Evolutionary conservation across 306 rosid species (phyloP), one percentile per base, ranked within the genome.

Genomic region (Luffa aegyptiaca): DNA sequence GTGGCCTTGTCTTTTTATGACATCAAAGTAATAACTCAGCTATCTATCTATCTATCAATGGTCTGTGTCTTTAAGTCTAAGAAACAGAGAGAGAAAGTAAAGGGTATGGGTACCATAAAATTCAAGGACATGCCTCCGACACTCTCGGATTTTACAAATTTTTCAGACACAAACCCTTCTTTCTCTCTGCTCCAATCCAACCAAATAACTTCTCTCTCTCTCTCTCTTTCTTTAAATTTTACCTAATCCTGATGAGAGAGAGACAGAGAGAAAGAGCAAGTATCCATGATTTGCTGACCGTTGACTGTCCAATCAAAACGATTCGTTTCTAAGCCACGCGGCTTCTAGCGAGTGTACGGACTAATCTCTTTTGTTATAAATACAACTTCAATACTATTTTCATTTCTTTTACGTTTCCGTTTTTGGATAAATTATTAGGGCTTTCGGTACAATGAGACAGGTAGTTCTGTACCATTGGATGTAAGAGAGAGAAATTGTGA

Each of bases 1-100:
- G 80, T 77, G 80, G 57, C 45, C 57, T 77, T 77, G 80, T 77
- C 80, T 77, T 77, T 77, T 77, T 78, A 63, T 64, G 78, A 49
- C 46, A 72, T 72, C 7, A 48, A 46, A 48, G 26, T 70, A 72
- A 72, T 69, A 42, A 69, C 53, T 44, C 31, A 42, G 8, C 55
- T 69, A 66, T 66, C 57, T 20, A 9, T 45, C 53, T 49, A 49
- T 46, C 14, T 9, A 11, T 49, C 55, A 12, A 12, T 14, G 42
- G 17, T 61, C 49, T 3, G 12, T 6, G 13, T 37, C 44, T 35
- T 6, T 14, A 3, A 31, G 16, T 53, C 13, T 51, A 51, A 51
- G 55, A 48, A 13, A 12, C 4, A 14, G 17, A 16, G 16, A 51
- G 39, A 72, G 12, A 49, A 16, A 17, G 65, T 11, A 1, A 44